A percentile compares a stretch with the other conserved stretches of the same genome.
Conservation (phyloP, 768 basidiomycete species). For the Rhodotorula graminis region DNA sequence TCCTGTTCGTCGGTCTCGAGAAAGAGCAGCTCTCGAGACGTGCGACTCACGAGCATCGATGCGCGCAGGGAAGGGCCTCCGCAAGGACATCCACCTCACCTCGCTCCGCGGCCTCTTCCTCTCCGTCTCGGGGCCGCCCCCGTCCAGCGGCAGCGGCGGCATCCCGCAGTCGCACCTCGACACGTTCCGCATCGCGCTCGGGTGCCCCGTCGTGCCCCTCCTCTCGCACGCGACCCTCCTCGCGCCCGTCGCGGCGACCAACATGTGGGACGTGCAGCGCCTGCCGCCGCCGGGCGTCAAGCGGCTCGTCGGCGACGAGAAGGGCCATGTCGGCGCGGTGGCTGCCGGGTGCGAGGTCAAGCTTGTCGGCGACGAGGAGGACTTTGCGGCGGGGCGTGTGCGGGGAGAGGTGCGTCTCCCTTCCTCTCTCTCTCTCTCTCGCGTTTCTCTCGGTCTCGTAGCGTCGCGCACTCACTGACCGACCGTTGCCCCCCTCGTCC, state of each 20-base stretch:
- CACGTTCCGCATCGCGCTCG: constrained; percentile 28
- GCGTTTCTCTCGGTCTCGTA: too few relatives aligned
- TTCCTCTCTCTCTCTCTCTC: neutral
- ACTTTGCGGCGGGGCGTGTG: constrained; percentile 7
- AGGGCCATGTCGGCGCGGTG: constrained; percentile 22
- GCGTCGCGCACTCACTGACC: neutral
- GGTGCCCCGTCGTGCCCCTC: constrained; percentile 19
- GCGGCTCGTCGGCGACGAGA: constrained; percentile 2
- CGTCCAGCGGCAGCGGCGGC: neutral
- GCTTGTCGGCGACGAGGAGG: constrained; percentile 15
- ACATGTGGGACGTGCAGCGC: constrained; percentile 34
- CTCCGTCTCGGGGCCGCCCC: too few relatives aligned
- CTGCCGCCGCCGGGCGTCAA: constrained; percentile 21
- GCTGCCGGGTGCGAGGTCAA: constrained; percentile 31
- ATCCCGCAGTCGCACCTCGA: constrained; percentile 25
- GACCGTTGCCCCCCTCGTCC: neutral
- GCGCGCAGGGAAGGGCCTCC: constrained; percentile 15
- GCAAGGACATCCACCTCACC: constrained; percentile 26
- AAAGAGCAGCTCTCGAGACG: too few relatives aligned
- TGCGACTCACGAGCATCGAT: too few relatives aligned
- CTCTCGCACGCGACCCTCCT: constrained; percentile 23
- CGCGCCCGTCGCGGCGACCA: constrained; percentile 8
- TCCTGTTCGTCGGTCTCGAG: too few relatives aligned
- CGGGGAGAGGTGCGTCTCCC: constrained; percentile 23
- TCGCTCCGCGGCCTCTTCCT: constrained; percentile 23